Evolutionary conservation across 139 green algal genomes (phyloP), one percentile per base, ranked within the genome.

Genomic region (Astrephomene gubernaculifera): DNA sequence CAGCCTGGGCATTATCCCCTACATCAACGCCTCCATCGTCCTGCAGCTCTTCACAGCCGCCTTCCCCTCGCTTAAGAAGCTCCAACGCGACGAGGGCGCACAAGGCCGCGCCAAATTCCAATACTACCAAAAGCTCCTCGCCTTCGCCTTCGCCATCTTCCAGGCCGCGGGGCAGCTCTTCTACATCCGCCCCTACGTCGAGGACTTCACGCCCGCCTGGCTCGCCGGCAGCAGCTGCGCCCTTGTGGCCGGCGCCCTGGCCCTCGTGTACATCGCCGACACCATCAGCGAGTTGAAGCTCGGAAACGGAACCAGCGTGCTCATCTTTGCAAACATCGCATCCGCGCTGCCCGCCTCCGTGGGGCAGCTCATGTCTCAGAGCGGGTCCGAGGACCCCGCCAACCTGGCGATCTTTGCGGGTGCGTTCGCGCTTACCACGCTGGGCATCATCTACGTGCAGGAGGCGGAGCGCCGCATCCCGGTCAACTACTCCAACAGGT

Each of bases 311-410:
- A 99, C 97, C 63, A 97, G 92, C n/a, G 90, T 99, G 68, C 94
- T 99, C 83, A 99, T 99, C 90, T 98, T 98, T 89, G 95, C 95
- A 69, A 98, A 98, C 92, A 99, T 99, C 85, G 95, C 96, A 6
- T 97, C 92, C 21, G 92, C 94, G 35, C 91, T 99, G 82, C 97
- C 97, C 0, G 90, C 92, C 41, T 95, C 89, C 35, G 87, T 98
- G 45, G 95, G 95, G 1, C 80, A 90, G 86, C 81, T 90, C 49
- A 72, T 90, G 21, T n/a, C 80, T 0, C 69, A 87, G 63, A 87
- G 80, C 43, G 70, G 54, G 2, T 25, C 17, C 33, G 76, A 88
- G 14, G 82, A 95, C 87, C 82, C 87, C 12, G 39, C 43, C 72
- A 93, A 91, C 79, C 81, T 98, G 38, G 88, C 87, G n/a, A 90